These are phyloP conservation scores for Arthrobotrys pseudoclavata DNA, from an alignment of 2,329 filamentous ascomycete species.

Conservation along the genomic window DNA sequence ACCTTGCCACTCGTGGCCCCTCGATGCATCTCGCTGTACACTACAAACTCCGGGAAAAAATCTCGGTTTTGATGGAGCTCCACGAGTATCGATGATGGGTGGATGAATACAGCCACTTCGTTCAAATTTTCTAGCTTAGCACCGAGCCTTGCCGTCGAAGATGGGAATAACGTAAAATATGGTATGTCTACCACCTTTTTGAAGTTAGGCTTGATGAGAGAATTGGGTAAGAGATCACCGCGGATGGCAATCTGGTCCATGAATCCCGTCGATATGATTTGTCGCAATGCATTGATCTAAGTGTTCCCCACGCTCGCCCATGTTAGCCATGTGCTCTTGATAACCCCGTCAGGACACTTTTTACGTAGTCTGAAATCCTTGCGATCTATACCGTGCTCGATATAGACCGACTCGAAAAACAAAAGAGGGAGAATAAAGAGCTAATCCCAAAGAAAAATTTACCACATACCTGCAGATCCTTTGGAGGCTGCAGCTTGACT, in stretches of 20 bases:
- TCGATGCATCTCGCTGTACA: slow-evolving; percentile 88
- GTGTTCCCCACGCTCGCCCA: slow-evolving; percentile 35
- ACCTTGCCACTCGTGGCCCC: slow-evolving; percentile 75
- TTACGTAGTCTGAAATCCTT: slow-evolving; percentile 26
- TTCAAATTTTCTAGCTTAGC: slow-evolving; percentile 68
- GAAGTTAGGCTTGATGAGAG: slow-evolving; percentile 69
- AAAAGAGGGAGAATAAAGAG: not conserved
- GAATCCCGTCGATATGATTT: slow-evolving; percentile 92
- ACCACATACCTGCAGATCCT: slow-evolving; percentile 71
- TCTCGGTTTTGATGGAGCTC: slow-evolving; percentile 72
- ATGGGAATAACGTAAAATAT: slow-evolving; percentile 87
- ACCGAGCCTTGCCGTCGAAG: slow-evolving; percentile 66
- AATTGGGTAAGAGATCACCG: slow-evolving; percentile 83
- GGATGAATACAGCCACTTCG: slow-evolving; percentile 83
- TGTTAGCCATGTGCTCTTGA: slow-evolving; percentile 29
- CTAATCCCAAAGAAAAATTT: slow-evolving; percentile 7
- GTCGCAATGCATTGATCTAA: slow-evolving; percentile 80
- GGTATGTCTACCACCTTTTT: slow-evolving; percentile 80
- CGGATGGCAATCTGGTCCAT: slow-evolving; percentile 95
- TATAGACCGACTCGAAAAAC: slow-evolving; percentile 28
- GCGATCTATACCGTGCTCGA: slow-evolving; percentile 38
- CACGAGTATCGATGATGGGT: slow-evolving; percentile 85
- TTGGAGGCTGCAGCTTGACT: slow-evolving; percentile 73
- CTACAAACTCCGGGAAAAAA: slow-evolving; percentile 86
- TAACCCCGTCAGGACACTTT: slow-evolving; percentile 6